These are phyloP conservation scores for Margaritispora aquatica DNA, from an alignment of 495 filamentous ascomycete genomes.

Conservation along the genomic window DNA sequence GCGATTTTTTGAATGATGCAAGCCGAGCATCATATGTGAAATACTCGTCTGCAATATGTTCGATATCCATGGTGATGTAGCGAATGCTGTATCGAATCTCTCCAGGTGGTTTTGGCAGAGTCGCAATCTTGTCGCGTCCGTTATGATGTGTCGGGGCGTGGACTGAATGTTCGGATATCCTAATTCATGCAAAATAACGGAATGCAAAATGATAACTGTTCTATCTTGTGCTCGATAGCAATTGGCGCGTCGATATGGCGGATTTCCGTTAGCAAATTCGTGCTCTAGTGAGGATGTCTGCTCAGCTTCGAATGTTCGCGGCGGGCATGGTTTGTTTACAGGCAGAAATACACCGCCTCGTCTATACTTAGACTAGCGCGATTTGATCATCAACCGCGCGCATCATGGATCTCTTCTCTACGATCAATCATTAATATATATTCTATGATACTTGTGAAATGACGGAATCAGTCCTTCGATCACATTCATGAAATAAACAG, in stretches of 20 bases:
- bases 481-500: too few species aligned
- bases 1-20: constrained; percentile 61
- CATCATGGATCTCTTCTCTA: too few species aligned
- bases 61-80: constrained; percentile 16
- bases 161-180: background rate
- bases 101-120: too few species aligned
- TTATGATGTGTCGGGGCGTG: too few species aligned
- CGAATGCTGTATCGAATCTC: background rate
- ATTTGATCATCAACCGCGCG: too few species aligned
- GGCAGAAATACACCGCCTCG: constrained; percentile 5
- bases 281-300: background rate
- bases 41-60: constrained; percentile 34
- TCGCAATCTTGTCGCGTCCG: background rate
- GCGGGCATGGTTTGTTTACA: constrained; percentile 3
- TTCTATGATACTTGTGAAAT: too few species aligned
- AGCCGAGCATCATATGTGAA: constrained; percentile 66
- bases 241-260: constrained; percentile 5
- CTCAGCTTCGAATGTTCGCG: background rate
- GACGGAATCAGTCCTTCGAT: too few species aligned
- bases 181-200: background rate
- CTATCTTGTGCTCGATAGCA: background rate
- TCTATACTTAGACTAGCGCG: background rate
- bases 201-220: background rate
- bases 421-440: too few species aligned
- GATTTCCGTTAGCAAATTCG: background rate